These are phyloP conservation scores for Hemileccinum rubropunctum DNA, from an alignment of 768 basidiomycete species.

Conservation along the genomic window DNA sequence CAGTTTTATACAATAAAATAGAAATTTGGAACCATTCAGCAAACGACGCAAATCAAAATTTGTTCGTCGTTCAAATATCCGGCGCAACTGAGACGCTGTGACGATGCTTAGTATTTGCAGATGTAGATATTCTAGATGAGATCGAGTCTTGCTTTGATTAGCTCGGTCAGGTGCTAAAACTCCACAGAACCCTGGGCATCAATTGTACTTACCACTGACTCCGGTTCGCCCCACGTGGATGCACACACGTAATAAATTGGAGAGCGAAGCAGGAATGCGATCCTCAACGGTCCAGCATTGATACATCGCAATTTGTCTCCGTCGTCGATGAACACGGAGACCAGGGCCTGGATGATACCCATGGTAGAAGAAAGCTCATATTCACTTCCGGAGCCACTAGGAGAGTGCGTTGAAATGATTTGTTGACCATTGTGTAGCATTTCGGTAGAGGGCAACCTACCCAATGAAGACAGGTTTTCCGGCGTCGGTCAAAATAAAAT, in stretches of 20 bases:
- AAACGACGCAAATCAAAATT: constrained; percentile 88
- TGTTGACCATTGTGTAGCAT: neutral
- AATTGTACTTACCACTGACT: constrained; percentile 74
- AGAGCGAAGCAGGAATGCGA: constrained; percentile 81
- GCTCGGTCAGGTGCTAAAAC: constrained; percentile 26
- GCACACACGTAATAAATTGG: constrained; percentile 92
- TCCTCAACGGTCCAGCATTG: constrained; percentile 75
- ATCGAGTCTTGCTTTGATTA: constrained; percentile 78
- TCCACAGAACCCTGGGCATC: neutral
- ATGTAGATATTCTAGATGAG: constrained; percentile 93
- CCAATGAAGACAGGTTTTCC: constrained; percentile 97
- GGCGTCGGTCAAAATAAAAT: constrained; percentile 91
- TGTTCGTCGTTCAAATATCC: constrained; percentile 83
- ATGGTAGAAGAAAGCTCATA: constrained; percentile 74
- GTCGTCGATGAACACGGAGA: constrained; percentile 94
- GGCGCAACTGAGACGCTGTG: constrained; percentile 76
- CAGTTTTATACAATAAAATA: neutral
- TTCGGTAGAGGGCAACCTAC: constrained; percentile 37
- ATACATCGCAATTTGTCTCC: constrained; percentile 84
- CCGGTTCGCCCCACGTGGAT: constrained; percentile 94
- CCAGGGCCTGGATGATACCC: constrained; percentile 92
- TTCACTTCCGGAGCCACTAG: constrained; percentile 52
- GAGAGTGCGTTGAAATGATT: neutral
- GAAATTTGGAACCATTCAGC: constrained; percentile 49
- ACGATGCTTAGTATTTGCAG: constrained; percentile 91